Conservation (phyloP, 2,329 filamentous ascomycete genomes). For the Cladobotryum mycophilum region DNA sequence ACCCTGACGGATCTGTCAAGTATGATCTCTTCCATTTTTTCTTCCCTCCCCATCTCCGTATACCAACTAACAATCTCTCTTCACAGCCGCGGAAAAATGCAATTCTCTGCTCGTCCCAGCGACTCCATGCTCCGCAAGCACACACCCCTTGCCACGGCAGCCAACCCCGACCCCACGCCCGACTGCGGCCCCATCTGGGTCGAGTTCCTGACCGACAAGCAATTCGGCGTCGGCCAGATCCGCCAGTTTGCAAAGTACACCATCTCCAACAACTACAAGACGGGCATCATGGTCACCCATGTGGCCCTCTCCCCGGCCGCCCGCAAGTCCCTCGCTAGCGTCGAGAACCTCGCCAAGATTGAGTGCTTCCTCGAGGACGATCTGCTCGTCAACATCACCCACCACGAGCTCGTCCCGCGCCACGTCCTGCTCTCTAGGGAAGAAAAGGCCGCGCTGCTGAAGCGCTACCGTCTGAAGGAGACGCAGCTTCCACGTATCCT, state of each 20-base stretch:
- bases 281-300: slow-evolving; percentile 83
- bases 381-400: slow-evolving; percentile 94
- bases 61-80: not conserved
- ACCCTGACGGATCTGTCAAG: slow-evolving; percentile 68
- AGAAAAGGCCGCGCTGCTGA: slow-evolving; percentile 79
- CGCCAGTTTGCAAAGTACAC: slow-evolving; percentile 82
- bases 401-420: slow-evolving; percentile 92
- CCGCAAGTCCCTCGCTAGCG: slow-evolving; percentile 75
- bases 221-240: slow-evolving; percentile 86
- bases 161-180: slow-evolving; percentile 62
- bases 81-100: slow-evolving; percentile 71
- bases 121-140: slow-evolving; percentile 79
- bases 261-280: slow-evolving; percentile 73
- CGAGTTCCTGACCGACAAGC: slow-evolving; percentile 77
- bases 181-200: slow-evolving; percentile 87
- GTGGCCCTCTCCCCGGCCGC: slow-evolving; percentile 79
- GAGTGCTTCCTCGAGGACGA: slow-evolving; percentile 97
- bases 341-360: slow-evolving; percentile 70
- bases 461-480: slow-evolving; percentile 93
- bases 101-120: slow-evolving; percentile 81
- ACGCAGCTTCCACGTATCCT: slow-evolving; percentile 92
- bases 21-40: slow-evolving; percentile 39
- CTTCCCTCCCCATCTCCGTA: not conserved
- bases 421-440: slow-evolving; percentile 85
- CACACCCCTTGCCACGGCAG: slow-evolving; percentile 62